Base-by-base conservation (phyloP, 768 basidiomycete genomes). In the Phylloporus sp. region DNA sequence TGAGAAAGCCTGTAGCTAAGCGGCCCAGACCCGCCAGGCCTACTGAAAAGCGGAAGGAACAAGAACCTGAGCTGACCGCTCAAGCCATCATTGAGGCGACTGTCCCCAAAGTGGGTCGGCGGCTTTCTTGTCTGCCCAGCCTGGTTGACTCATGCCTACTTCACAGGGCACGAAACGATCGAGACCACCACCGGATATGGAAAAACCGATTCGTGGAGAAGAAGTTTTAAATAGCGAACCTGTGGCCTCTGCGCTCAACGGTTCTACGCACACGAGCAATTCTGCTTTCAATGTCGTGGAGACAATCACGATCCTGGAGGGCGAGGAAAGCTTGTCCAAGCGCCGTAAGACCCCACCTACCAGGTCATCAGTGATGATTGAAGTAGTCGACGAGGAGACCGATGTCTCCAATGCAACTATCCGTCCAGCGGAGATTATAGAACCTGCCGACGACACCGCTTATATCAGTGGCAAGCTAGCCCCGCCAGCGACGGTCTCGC, bases 21-120 rank as follows among this genome's bases (percentile, higher is more conserved):
- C 73, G 78, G 42, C 53, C 70, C 23, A 62, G 50, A 44, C 38
- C 53, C 21, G 59, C 69, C 10, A 75, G 73, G 52, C 66, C 73
- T 6, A 44, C 49, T 26, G 62, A 61, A 50, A 65, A 64, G 31
- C 57, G 62, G 28, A 57, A 51, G 43, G 65, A 59, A 50, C 64
- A 50, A 48, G 64, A 60, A 22, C 51, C 53, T 2, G 62, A 62
- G 44, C 21, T 71, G 39, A 78, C 81, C 28, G 76, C 81, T 2
- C 84, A 84, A 52, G 79, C 78, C 29, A 82, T 86, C 40, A 84
- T 90, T 36, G 84, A 87, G 65, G 84, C 86, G 3, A 88, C 86
- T 2, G 58, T 89, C 11, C 87, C 87, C 13, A 86, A 81, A 74
- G 82, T 80, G 48, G 48, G 75, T 64, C 22, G 17, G n/a, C n/a